These are phyloP conservation scores for Phytophthora uliginosa DNA, from an alignment of 352 stramenopile genomes.

Conservation along the genomic window DNA sequence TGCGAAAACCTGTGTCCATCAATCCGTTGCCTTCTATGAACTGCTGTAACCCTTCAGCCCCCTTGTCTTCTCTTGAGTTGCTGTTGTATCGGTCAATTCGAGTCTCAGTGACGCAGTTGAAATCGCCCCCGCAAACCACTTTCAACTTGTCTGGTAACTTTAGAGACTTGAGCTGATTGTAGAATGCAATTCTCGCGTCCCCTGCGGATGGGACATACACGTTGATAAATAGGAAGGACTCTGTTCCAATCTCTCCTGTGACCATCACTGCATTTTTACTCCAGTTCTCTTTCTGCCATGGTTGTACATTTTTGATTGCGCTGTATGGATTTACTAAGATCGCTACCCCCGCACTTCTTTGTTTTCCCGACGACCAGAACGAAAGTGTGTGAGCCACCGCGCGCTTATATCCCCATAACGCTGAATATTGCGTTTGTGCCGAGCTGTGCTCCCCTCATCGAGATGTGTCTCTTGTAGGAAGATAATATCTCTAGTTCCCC, in stretches of 20 bases:
- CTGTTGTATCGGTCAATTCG: too few relatives aligned
- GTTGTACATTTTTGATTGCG: neutral
- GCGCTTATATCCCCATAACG: neutral
- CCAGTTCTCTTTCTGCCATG: neutral
- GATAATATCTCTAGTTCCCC: neutral
- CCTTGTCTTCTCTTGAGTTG: too few relatives aligned
- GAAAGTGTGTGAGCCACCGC: neutral
- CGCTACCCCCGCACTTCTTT: conserved; percentile 1
- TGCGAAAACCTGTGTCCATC: too few relatives aligned
- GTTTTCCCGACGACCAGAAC: neutral
- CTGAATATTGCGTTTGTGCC: neutral
- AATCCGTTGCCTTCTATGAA: too few relatives aligned
- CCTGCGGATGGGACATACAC: neutral
- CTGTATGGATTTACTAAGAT: neutral
- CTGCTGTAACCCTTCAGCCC: too few relatives aligned
- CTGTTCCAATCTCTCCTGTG: neutral
- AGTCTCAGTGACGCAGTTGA: too few relatives aligned
- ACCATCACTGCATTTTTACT: neutral
- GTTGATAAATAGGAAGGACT: neutral
- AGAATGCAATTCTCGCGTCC: too few relatives aligned
- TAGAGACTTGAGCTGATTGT: too few relatives aligned
- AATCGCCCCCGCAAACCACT: too few relatives aligned
- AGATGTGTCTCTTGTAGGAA: conserved; percentile 4
- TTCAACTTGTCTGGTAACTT: too few relatives aligned
- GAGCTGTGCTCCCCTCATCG: neutral